phyloP scores from a whole-genome alignment of 2,329 filamentous ascomycete species.

The Pseudogymnoascus sp. region DNA sequence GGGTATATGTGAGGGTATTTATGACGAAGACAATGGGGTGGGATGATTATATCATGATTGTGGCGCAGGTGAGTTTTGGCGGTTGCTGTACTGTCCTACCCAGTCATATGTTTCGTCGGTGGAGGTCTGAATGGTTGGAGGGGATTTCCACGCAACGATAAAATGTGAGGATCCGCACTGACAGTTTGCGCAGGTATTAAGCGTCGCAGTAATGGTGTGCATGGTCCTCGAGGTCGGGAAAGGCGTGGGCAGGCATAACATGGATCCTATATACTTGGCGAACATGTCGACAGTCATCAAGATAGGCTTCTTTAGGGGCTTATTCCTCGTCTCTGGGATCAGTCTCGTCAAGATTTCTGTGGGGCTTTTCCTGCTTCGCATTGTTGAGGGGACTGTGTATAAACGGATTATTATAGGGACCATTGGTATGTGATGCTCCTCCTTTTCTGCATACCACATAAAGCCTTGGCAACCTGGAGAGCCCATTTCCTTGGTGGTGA shows the following conservation, averaged over 20 bases:
- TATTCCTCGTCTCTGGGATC: conserved; percentile 32
- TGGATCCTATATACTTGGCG: background rate
- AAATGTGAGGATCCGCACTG: background rate
- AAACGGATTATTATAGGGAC: conserved; percentile 33
- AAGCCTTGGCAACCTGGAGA: background rate
- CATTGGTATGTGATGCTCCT: conserved; percentile 30
- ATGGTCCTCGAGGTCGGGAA: background rate
- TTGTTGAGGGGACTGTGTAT: conserved; percentile 32
- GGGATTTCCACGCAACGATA: background rate
- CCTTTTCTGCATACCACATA: background rate
- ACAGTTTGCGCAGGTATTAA: conserved; percentile 17
- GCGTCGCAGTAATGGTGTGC: conserved; percentile 19
- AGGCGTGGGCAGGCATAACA: background rate
- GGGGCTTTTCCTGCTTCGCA: conserved; percentile 36
- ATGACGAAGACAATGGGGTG: conserved; percentile 37
- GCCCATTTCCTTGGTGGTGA: background rate
- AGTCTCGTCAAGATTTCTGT: conserved; percentile 40
- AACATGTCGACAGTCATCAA: background rate
- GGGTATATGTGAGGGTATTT: conserved; percentile 34
- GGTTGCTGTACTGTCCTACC: conserved; percentile 10
- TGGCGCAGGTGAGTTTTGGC: conserved; percentile 30
- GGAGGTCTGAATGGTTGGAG: background rate
- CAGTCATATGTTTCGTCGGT: conserved; percentile 14
- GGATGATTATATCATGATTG: conserved; percentile 39
- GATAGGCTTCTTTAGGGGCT: background rate